Percentiles rank a stretch among this genome's conserved stretches.
Evolutionary conservation across 305 asterid genomes (phyloP).

Genomic region (Fraxinus baroniana): DNA sequence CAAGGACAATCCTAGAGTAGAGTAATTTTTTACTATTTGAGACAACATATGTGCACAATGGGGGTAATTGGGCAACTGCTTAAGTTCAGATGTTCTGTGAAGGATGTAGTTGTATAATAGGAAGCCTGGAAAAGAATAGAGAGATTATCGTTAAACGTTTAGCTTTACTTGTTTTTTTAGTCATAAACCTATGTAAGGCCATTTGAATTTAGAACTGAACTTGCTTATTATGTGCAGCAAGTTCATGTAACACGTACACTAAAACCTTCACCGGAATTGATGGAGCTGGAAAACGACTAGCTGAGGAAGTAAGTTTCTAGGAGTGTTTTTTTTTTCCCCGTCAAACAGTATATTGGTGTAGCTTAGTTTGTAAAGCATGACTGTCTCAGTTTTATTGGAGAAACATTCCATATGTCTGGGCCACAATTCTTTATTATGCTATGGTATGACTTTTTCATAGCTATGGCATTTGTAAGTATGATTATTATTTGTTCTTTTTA

Average conservation of each 20-base stretch:
- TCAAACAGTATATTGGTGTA: background rate
- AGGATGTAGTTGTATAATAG: background rate
- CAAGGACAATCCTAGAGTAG: constrained; percentile 5
- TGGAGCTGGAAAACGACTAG: constrained; percentile 89
- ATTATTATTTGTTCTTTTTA: background rate
- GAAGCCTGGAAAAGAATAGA: background rate
- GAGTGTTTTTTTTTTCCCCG: constrained; percentile 1
- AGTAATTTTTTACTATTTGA: background rate
- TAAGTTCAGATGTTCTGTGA: background rate
- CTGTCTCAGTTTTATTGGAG: background rate
- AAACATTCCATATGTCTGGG: constrained; percentile 9
- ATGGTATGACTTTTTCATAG: background rate
- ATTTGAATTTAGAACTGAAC: constrained; percentile 13
- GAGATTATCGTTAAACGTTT: background rate
- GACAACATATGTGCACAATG: background rate
- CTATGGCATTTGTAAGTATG: background rate
- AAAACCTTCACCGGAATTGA: constrained; percentile 93
- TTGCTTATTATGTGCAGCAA: constrained; percentile 58
- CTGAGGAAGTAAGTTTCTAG: constrained; percentile 81
- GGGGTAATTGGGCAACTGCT: background rate
- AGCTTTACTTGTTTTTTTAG: background rate
- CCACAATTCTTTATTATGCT: constrained; percentile 10
- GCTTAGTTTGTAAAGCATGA: constrained; percentile 11
- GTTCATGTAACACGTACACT: constrained; percentile 82
- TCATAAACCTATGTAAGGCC: background rate